These are phyloP conservation scores for Polyporus arcularius DNA, from an alignment of 768 basidiomycete genomes.

Conservation along the genomic window DNA sequence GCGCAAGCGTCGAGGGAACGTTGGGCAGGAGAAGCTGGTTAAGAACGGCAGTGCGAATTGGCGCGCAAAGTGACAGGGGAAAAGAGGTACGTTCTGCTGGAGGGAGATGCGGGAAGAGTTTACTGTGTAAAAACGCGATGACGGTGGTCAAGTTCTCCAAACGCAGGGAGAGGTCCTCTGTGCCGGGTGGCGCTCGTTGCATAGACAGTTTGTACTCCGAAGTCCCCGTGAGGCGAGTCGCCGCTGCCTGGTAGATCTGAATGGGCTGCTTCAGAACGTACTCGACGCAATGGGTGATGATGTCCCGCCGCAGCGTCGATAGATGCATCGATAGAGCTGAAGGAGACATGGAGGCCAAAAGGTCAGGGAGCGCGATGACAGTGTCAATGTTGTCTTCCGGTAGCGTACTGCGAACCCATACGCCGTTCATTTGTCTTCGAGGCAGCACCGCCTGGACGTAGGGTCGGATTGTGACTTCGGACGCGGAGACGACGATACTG, in stretches of 20 bases:
- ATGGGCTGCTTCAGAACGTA: conserved; percentile 54
- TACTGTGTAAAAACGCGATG: conserved; percentile 61
- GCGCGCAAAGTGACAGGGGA: conserved; percentile 58
- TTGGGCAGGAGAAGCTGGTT: conserved; percentile 65
- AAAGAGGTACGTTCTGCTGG: conserved; percentile 46
- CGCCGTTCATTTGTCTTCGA: conserved; percentile 28
- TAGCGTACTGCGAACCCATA: not conserved
- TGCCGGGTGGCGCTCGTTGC: conserved; percentile 45
- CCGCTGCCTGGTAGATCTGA: conserved; percentile 40
- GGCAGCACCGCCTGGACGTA: conserved; percentile 46
- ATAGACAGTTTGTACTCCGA: conserved; percentile 50
- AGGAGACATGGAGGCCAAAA: conserved; percentile 61
- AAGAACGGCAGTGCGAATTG: conserved; percentile 61
- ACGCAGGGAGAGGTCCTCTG: conserved; percentile 39
- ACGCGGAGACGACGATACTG: conserved; percentile 53
- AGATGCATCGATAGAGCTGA: conserved; percentile 57
- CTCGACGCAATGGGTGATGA: conserved; percentile 61
- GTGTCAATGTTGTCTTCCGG: conserved; percentile 60
- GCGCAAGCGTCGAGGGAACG: conserved; percentile 65
- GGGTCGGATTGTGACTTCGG: conserved; percentile 50
- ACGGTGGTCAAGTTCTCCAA: conserved; percentile 58
- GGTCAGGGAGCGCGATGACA: conserved; percentile 49
- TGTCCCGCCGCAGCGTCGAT: conserved; percentile 63
- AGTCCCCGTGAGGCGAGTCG: conserved; percentile 33
- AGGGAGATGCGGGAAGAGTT: conserved; percentile 62